Conservation (phyloP, 257 asterid species). For the Solanum arcanum region DNA sequence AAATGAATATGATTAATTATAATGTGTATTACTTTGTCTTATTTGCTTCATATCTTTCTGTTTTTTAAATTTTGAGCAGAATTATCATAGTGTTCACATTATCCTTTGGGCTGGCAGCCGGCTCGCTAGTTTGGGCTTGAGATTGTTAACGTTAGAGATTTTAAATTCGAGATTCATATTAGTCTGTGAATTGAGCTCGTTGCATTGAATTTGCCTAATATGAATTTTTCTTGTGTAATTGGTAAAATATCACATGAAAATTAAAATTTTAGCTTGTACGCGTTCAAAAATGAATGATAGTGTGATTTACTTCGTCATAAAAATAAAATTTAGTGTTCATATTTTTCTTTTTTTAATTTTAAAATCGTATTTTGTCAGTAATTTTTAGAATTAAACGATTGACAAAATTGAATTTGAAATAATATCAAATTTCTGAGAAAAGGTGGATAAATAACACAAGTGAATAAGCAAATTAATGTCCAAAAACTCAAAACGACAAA, state of each 20-base stretch:
- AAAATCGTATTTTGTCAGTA: neutral
- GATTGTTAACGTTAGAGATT: fast-evolving
- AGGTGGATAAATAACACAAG: neutral
- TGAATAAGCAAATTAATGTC: neutral
- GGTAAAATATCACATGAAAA: fast-evolving
- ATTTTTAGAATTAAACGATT: neutral
- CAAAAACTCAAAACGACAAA: neutral
- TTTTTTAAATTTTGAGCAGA: neutral
- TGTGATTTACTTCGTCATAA: fast-evolving
- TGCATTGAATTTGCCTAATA: fast-evolving
- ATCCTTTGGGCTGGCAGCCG: fast-evolving
- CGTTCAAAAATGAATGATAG: fast-evolving
- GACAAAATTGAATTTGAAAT: neutral
- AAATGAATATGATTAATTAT: neutral
- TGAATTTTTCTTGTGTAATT: no score
- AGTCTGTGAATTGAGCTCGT: fast-evolving
- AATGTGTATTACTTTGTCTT: no score
- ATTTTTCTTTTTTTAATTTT: neutral
- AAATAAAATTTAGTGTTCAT: neutral
- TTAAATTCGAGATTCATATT: no score
- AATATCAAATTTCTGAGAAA: neutral
- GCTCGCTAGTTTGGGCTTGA: no score
- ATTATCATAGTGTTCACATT: no score
- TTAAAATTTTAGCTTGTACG: fast-evolving
- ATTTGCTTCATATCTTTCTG: no score